These are phyloP conservation scores for Trichoderma parareesei DNA, from an alignment of 495 filamentous ascomycete species.

Conservation along the genomic window DNA sequence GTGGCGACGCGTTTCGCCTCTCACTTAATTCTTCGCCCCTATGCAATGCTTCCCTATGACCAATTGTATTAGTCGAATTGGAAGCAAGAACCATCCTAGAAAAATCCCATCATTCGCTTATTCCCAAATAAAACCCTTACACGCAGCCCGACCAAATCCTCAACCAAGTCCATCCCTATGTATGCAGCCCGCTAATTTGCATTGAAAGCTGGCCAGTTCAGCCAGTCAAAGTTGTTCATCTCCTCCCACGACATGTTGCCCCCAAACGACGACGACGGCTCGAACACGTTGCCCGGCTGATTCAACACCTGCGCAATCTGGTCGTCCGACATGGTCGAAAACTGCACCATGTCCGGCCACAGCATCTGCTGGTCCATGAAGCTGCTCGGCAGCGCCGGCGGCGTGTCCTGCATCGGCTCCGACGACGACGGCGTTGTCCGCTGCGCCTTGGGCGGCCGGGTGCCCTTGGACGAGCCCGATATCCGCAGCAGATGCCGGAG, in stretches of 20 bases:
- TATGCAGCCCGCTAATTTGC: conserved; percentile 6
- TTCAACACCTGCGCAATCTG: conserved; percentile 57
- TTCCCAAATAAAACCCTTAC: background rate
- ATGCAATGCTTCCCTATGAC: too few relatives aligned
- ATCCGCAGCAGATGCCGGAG: conserved; percentile 48
- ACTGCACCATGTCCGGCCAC: conserved; percentile 50
- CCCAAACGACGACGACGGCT: conserved; percentile 35
- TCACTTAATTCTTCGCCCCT: too few relatives aligned
- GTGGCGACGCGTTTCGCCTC: too few relatives aligned
- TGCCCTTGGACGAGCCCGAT: background rate
- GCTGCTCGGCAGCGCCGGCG: background rate
- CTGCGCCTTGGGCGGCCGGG: background rate
- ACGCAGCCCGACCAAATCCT: background rate
- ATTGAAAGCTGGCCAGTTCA: conserved; percentile 43
- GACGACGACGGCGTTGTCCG: conserved; percentile 3
- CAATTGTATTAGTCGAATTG: background rate
- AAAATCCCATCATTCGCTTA: background rate
- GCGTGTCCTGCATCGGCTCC: conserved; percentile 9
- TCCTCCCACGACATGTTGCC: conserved; percentile 49
- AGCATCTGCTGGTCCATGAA: conserved; percentile 16
- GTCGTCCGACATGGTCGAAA: conserved; percentile 60
- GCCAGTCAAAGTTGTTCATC: conserved; percentile 49
- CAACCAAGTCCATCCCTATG: background rate
- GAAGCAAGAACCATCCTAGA: background rate
- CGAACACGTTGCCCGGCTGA: conserved; percentile 48